Percentiles rank a stretch among this genome's conserved stretches.
phyloP scores from a whole-genome alignment of 306 rosid genomes.

The Acacia confusa region DNA sequence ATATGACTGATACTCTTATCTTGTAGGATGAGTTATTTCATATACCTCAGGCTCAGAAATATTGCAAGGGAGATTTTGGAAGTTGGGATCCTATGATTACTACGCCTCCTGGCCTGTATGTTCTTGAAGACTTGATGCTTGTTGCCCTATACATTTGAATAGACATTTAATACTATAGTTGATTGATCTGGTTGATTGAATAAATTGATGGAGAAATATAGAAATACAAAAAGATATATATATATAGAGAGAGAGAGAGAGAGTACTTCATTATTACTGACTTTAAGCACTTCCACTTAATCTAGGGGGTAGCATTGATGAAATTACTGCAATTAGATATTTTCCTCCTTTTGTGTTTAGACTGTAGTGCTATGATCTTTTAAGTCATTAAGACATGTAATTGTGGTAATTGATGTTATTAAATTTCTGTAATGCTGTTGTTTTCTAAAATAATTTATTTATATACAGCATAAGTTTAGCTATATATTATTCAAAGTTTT shows the following conservation, averaged over 20 bases:
- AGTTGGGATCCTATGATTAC: constrained; percentile 99
- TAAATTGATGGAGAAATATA: constrained; percentile 1
- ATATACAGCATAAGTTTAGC: neutral
- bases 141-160: neutral
- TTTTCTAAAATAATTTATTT: neutral
- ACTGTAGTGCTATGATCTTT: neutral
- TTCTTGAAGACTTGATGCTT: constrained; percentile 21
- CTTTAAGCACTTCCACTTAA: neutral
- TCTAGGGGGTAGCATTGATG: neutral
- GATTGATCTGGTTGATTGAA: neutral
- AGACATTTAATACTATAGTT: neutral
- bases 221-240: neutral
- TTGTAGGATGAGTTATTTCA: constrained; percentile 97
- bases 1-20: neutral
- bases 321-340: neutral
- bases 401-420: neutral
- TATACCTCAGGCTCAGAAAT: constrained; percentile 74
- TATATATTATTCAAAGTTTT: neutral
- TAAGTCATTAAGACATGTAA: neutral
- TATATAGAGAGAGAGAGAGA: neutral
- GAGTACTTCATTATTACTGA: neutral
- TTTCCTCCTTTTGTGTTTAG: neutral
- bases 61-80: constrained; percentile 78
- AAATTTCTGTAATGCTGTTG: neutral
- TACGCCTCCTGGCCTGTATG: constrained; percentile 96